Conservation (phyloP, 495 filamentous ascomycete species). For the Penicillium mononematosum region DNA sequence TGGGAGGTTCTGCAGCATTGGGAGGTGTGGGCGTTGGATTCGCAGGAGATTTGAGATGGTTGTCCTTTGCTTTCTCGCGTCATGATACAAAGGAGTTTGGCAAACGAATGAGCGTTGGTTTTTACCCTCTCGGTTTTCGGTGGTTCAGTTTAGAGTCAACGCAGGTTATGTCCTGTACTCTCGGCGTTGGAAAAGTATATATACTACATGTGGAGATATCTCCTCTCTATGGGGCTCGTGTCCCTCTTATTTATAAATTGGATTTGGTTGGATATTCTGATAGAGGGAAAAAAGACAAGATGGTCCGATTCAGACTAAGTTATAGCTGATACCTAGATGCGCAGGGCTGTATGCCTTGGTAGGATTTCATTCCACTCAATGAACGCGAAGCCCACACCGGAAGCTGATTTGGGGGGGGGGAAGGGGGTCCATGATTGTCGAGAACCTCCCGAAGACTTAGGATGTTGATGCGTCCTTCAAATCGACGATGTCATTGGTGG, state of each 20-base stretch:
- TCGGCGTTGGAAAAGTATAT: constrained; percentile 11
- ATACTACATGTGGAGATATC: not conserved
- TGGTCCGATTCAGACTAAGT: too few species aligned
- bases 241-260: not conserved
- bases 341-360: too few species aligned
- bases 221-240: not conserved
- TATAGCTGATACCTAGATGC: too few species aligned
- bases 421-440: too few species aligned
- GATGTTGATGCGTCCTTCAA: too few species aligned
- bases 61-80: not conserved
- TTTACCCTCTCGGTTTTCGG: not conserved
- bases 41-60: constrained; percentile 37
- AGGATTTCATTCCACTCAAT: too few species aligned
- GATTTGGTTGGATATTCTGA: not conserved
- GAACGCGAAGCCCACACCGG: too few species aligned
- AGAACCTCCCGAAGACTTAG: too few species aligned
- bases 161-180: not conserved
- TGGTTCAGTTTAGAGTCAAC: not conserved
- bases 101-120: constrained; percentile 1
- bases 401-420: too few species aligned
- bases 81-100: constrained; percentile 8
- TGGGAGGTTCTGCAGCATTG: constrained; percentile 46
- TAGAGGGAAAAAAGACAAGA: not conserved
- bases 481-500: too few species aligned
- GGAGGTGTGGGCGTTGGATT: constrained; percentile 47